phyloP scores from a whole-genome alignment of 495 filamentous ascomycete species.

The Rostrohypoxylon terebratum region DNA sequence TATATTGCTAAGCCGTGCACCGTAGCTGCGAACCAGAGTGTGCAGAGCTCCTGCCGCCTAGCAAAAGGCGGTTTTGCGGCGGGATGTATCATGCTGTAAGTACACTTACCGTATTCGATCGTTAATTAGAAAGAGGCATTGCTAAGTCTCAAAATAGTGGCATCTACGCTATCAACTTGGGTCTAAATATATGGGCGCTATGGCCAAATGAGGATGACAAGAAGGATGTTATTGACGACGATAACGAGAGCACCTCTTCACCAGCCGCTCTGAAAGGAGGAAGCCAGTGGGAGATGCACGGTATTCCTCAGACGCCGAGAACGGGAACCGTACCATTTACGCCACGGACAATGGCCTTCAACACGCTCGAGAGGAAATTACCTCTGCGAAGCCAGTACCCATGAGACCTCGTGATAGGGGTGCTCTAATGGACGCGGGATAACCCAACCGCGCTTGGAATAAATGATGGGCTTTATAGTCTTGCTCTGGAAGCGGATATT shows the following conservation, averaged over 20 bases:
- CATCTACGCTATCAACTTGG: conserved; percentile 67
- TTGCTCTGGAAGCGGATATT: conserved; percentile 39
- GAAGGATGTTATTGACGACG: conserved; percentile 53
- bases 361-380: conserved; percentile 63
- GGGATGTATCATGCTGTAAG: conserved; percentile 78
- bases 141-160: conserved; percentile 49
- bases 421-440: conserved; percentile 13
- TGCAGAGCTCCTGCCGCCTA: conserved; percentile 77
- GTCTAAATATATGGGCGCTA: conserved; percentile 70
- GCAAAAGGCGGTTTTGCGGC: conserved; percentile 81
- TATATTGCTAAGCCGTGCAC: conserved; percentile 83
- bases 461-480: conserved; percentile 32
- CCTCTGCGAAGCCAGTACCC: conserved; percentile 50
- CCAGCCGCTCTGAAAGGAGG: conserved; percentile 45
- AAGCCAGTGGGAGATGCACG: conserved; percentile 58
- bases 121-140: neutral
- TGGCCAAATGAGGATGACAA: conserved; percentile 64
- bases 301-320: conserved; percentile 49
- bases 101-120: conserved; percentile 29
- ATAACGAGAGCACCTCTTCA: conserved; percentile 44
- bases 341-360: conserved; percentile 66
- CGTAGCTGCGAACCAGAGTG: conserved; percentile 66
- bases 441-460: conserved; percentile 16
- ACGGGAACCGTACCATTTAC: conserved; percentile 57
- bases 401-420: conserved; percentile 2